Percentiles rank a stretch among this genome's conserved stretches.
phyloP scores from a whole-genome alignment of 768 basidiomycete species.

The Lactarius deliciosus region DNA sequence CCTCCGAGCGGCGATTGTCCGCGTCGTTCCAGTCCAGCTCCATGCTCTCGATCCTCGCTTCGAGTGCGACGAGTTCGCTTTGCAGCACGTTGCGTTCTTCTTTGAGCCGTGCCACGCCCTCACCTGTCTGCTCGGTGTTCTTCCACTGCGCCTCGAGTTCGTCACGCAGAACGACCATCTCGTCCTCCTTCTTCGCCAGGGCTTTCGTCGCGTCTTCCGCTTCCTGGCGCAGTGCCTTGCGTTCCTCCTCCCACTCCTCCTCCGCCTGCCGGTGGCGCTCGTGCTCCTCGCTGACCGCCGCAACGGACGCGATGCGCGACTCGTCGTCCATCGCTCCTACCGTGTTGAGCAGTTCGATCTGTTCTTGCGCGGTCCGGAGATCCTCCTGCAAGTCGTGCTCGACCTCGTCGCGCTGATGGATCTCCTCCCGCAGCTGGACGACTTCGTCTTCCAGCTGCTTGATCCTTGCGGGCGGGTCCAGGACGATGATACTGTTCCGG shows the following conservation, averaged over 20 bases:
- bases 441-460: slow-evolving; percentile 47
- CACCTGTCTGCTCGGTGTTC: slow-evolving; percentile 56
- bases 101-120: slow-evolving; percentile 44
- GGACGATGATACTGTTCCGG: slow-evolving; percentile 19
- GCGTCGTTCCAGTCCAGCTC: slow-evolving; percentile 56
- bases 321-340: slow-evolving; percentile 38
- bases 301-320: slow-evolving; percentile 39
- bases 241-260: slow-evolving; percentile 52
- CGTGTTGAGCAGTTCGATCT: slow-evolving; percentile 55
- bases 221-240: slow-evolving; percentile 44
- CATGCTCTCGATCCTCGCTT: slow-evolving; percentile 39
- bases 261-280: slow-evolving; percentile 45
- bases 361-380: slow-evolving; percentile 54
- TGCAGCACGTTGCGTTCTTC: slow-evolving; percentile 36
- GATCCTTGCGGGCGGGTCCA: slow-evolving; percentile 29
- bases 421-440: slow-evolving; percentile 46
- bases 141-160: slow-evolving; percentile 76
- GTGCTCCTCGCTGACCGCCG: slow-evolving; percentile 36
- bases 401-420: slow-evolving; percentile 50
- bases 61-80: slow-evolving; percentile 34
- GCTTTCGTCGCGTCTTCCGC: slow-evolving; percentile 41
- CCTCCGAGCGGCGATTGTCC: slow-evolving; percentile 54
- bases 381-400: slow-evolving; percentile 55
- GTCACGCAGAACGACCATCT: slow-evolving; percentile 46
- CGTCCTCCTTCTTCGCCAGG: slow-evolving; percentile 34